Conservation (phyloP, 768 basidiomycete species). For the Lyophyllum atratum region DNA sequence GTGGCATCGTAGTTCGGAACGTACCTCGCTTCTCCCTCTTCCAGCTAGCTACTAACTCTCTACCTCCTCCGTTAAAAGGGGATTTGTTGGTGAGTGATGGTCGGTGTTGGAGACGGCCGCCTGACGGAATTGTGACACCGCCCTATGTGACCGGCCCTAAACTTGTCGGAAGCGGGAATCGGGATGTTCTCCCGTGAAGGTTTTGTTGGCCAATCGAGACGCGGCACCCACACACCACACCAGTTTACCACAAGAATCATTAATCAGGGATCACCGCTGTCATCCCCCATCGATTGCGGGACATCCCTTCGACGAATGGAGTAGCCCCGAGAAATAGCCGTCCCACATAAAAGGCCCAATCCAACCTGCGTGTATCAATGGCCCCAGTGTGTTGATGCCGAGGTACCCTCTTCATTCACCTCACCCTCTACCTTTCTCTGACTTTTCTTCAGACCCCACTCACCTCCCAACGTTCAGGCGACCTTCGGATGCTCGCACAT, state of each 20-base stretch:
- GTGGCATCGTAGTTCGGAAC: slow-evolving; percentile 17
- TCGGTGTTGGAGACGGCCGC: slow-evolving; percentile 26
- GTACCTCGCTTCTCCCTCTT: slow-evolving; percentile 75
- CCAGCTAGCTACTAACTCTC: slow-evolving; percentile 68
- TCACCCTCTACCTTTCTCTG: neutral
- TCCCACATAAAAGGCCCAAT: slow-evolving; percentile 10
- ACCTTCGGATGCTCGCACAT: slow-evolving; percentile 64
- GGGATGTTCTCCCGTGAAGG: slow-evolving; percentile 2
- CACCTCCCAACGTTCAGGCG: slow-evolving; percentile 54
- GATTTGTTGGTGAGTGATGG: slow-evolving; percentile 41
- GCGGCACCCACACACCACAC: neutral
- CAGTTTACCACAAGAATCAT: neutral
- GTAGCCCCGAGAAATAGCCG: slow-evolving; percentile 1
- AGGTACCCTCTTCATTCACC: slow-evolving; percentile 7
- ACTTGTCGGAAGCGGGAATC: slow-evolving; percentile 10
- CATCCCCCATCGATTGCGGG: slow-evolving; percentile 27
- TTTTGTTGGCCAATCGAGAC: slow-evolving; percentile 1
- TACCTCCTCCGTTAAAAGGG: slow-evolving; percentile 63
- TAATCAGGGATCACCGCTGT: slow-evolving; percentile 11
- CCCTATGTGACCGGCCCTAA: slow-evolving; percentile 28
- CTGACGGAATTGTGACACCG: neutral
- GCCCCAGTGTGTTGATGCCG: neutral
- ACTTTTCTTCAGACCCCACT: slow-evolving; percentile 27
- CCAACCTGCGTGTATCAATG: neutral
- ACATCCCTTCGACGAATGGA: slow-evolving; percentile 18